A percentile compares a stretch with the other conserved stretches of the same genome.
Evolutionary conservation across 495 filamentous ascomycete genomes (phyloP).

Genomic region (Aspergillus carlsbadensis): DNA sequence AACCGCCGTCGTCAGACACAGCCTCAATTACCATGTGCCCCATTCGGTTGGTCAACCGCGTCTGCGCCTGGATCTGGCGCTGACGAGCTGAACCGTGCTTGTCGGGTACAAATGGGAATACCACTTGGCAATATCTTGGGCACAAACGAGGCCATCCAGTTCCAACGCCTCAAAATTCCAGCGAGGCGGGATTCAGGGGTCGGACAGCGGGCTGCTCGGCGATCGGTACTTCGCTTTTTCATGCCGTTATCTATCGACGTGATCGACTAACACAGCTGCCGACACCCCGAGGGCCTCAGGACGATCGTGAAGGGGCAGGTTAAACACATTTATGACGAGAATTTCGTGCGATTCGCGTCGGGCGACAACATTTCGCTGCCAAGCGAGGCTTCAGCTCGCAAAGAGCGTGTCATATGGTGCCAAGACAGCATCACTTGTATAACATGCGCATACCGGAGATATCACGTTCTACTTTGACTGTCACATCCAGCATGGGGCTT

Average conservation of each 20-base stretch:
- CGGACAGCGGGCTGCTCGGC: background rate
- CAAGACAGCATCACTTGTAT: background rate
- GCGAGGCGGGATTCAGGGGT: constrained; percentile 6
- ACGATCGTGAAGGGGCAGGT: background rate
- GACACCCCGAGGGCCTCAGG: background rate
- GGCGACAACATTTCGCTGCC: constrained; percentile 3
- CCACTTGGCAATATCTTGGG: constrained; percentile 12
- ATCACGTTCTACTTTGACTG: background rate
- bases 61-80: constrained; percentile 1
- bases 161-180: constrained; percentile 1
- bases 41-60: background rate
- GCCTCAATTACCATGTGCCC: constrained; percentile 19
- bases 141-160: background rate
- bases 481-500: too few species aligned
- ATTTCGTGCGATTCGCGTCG: background rate
- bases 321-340: background rate
- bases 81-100: constrained; percentile 11
- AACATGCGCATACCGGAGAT: background rate
- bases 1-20: constrained; percentile 17
- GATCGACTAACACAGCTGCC: background rate
- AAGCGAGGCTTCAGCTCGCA: constrained; percentile 3
- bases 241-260: background rate
- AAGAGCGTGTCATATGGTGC: background rate
- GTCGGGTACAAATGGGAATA: constrained; percentile 8
- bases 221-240: background rate